A percentile compares a stretch with the other conserved stretches of the same genome.
Conservation (phyloP, 2,329 filamentous ascomycete genomes). For the Metarhizium anisopliae region DNA sequence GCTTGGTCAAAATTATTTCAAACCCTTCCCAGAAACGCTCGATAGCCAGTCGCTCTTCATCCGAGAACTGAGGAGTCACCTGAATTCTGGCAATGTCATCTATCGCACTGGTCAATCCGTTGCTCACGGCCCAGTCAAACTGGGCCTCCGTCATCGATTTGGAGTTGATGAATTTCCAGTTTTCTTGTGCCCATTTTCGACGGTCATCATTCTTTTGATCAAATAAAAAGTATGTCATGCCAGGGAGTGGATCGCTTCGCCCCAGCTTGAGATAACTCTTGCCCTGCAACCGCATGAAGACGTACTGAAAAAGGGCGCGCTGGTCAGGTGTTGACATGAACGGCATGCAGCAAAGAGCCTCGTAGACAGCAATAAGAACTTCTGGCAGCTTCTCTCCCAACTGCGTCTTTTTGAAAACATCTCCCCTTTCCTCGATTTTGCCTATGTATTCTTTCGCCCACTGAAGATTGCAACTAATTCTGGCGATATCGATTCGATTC, state of each 20-base stretch:
- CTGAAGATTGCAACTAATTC: constrained; percentile 52
- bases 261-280: constrained; percentile 71
- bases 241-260: constrained; percentile 64
- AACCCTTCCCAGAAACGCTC: constrained; percentile 74
- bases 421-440: constrained; percentile 38
- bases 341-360: constrained; percentile 75
- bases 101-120: constrained; percentile 61
- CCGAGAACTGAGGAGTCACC: constrained; percentile 15
- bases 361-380: constrained; percentile 74
- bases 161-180: constrained; percentile 42
- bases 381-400: constrained; percentile 40
- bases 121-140: constrained; percentile 81
- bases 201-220: constrained; percentile 47
- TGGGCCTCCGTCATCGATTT: constrained; percentile 57
- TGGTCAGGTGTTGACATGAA: constrained; percentile 55
- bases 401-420: constrained; percentile 35
- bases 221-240: constrained; percentile 80
- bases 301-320: constrained; percentile 61
- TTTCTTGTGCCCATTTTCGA: constrained; percentile 28
- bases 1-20: constrained; percentile 60
- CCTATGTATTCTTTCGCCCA: constrained; percentile 46
- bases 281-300: constrained; percentile 65
- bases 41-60: constrained; percentile 37
- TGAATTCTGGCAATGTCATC: constrained; percentile 47
- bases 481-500: constrained; percentile 49